phyloP scores from a whole-genome alignment of 306 rosid genomes.

The Glycine latifolia region DNA sequence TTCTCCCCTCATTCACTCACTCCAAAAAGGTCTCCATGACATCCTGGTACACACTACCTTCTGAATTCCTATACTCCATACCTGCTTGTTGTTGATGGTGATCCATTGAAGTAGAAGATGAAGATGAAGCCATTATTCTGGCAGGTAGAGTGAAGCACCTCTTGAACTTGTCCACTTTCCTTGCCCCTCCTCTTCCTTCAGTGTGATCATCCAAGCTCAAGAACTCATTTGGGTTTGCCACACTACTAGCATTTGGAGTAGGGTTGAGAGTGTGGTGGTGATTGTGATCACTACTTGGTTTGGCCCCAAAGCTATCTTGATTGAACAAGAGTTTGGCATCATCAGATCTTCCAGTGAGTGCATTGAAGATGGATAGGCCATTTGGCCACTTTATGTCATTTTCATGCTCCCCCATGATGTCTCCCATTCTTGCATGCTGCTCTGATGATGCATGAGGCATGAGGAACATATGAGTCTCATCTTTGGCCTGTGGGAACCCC shows the following conservation, averaged over 20 bases:
- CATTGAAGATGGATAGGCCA: conserved; percentile 80
- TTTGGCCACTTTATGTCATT: conserved; percentile 87
- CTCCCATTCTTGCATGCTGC: conserved; percentile 63
- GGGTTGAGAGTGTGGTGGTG: conserved; percentile 45
- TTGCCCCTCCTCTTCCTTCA: conserved; percentile 41
- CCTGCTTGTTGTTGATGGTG: conserved; percentile 67
- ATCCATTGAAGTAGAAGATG: conserved; percentile 78
- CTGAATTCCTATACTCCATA: conserved; percentile 66
- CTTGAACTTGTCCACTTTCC: conserved; percentile 79
- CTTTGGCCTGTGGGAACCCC: conserved; percentile 70
- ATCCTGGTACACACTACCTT: conserved; percentile 69
- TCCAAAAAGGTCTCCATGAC: conserved; percentile 85
- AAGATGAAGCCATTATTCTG: conserved; percentile 73
- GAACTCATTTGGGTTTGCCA: conserved; percentile 62
- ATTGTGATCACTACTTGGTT: conserved; percentile 50
- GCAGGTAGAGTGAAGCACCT: conserved; percentile 81
- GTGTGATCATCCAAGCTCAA: conserved; percentile 81
- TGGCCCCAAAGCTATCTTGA: conserved; percentile 62
- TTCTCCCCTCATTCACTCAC: conserved; percentile 58
- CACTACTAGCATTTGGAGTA: conserved; percentile 44
- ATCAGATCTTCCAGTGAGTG: conserved; percentile 70
- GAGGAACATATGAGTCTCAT: conserved; percentile 77
- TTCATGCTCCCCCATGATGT: conserved; percentile 77
- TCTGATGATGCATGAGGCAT: conserved; percentile 72
- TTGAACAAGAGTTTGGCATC: conserved; percentile 80